Conservation (phyloP, 345 rosid species). For the Barbarea vulgaris region DNA sequence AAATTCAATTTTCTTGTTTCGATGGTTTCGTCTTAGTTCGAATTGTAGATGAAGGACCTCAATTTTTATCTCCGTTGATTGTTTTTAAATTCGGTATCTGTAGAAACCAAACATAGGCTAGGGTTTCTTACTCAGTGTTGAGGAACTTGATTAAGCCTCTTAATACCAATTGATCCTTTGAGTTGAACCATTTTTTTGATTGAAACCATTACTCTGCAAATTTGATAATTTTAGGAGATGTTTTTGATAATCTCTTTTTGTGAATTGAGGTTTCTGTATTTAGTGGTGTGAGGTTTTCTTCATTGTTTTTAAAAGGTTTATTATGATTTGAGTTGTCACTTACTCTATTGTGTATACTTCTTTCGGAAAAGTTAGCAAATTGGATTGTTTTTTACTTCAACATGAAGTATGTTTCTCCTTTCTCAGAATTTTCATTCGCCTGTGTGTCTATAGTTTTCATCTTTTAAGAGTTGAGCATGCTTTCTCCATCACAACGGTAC, state of each 20-base stretch:
- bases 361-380: background rate
- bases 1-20: background rate
- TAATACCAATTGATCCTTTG: background rate
- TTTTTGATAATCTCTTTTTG: background rate
- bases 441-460: background rate
- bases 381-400: background rate
- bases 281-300: constrained; percentile 4
- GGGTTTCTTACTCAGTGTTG: constrained; percentile 24
- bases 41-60: background rate
- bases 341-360: background rate
- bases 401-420: constrained; percentile 2
- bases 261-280: background rate
- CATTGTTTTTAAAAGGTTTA: background rate
- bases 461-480: too few relatives aligned
- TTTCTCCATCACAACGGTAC: too few relatives aligned
- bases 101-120: constrained; percentile 14
- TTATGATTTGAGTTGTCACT: constrained; percentile 2
- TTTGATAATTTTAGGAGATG: background rate
- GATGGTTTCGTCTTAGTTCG: background rate
- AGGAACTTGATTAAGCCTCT: constrained; percentile 8
- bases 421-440: background rate
- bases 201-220: background rate
- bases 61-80: background rate
- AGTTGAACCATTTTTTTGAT: constrained; percentile 4
- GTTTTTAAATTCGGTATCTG: background rate